Conservation (phyloP, 192 early-diverging fungal genomes). For the Thamnidium elegans region DNA sequence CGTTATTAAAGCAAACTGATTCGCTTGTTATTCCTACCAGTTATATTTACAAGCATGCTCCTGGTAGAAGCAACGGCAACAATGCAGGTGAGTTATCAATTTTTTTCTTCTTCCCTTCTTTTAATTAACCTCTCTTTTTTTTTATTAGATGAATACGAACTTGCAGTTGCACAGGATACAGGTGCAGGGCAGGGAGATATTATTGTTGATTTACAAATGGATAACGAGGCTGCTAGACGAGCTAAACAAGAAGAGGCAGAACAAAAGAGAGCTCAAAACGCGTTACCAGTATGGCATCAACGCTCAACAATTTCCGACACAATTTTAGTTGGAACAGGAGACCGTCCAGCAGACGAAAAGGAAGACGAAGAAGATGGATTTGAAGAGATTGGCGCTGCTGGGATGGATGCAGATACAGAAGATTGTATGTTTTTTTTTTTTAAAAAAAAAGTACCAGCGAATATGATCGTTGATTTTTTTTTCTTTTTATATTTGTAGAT, state of each 20-base stretch:
- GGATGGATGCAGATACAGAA: slow-evolving; percentile 39
- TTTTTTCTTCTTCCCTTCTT: background rate
- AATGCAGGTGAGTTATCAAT: slow-evolving; percentile 31
- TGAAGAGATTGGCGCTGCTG: slow-evolving; percentile 37
- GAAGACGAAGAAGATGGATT: slow-evolving; percentile 37
- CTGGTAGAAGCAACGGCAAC: slow-evolving; percentile 40
- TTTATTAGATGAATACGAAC: slow-evolving; percentile 49
- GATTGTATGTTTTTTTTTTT: slow-evolving; percentile 38
- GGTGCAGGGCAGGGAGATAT: slow-evolving; percentile 62
- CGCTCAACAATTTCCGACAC: slow-evolving; percentile 67
- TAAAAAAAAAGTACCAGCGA: background rate
- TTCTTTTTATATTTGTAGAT: slow-evolving; percentile 11
- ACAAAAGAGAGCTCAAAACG: slow-evolving; percentile 71
- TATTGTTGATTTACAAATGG: slow-evolving; percentile 69
- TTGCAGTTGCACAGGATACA: slow-evolving; percentile 66
- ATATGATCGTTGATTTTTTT: background rate
- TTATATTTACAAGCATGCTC: slow-evolving; percentile 45
- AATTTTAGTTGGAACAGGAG: slow-evolving; percentile 39
- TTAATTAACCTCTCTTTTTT: background rate
- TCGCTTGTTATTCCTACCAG: slow-evolving; percentile 56
- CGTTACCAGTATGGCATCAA: slow-evolving; percentile 76
- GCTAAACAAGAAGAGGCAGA: slow-evolving; percentile 63
- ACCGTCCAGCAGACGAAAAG: slow-evolving; percentile 25
- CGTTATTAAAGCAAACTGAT: slow-evolving; percentile 70
- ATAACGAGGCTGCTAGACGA: slow-evolving; percentile 64